Base-by-base conservation (phyloP, 1,139 yeast genomes). In the Scheffersomyces insectosa region DNA sequence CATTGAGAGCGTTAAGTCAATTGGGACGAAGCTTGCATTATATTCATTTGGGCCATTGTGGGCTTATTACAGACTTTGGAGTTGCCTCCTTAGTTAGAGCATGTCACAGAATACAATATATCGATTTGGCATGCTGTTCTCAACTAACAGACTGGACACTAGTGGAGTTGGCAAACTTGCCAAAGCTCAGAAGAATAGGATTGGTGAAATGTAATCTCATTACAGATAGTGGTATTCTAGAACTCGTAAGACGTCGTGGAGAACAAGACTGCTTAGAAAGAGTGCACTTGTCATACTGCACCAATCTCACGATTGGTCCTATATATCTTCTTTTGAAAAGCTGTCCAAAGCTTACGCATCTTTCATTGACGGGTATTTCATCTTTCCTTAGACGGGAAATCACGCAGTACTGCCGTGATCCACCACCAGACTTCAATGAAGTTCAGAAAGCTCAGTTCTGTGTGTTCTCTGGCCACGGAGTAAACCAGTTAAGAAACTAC, bases 391-490 rank as follows among this genome's bases (percentile, higher is more conserved):
- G 96, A 49, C 78, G 85, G 14, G 98, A 93, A 56, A 81, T 93
- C 41, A 86, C 95, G 1, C 84, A 81, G 53, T 91, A 82, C 64
- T 91, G 98, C 61, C 84, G 99, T 30, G 88, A 85, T n/a, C 95
- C 98, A 2, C 99, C 99, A 3, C 82, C 88, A 11, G 98, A 91
- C 57, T 91, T 93, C 60, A 90, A 87, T 45, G 90, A 85, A 46
- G 87, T 85, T 55, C 99, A 93, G 64, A 85, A 85, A 53, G 79
- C 85, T 14, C 79, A 88, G 41, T 93, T 93, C 57, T 93, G 99
- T 66, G 99, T 93, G 8, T 93, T 90, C 59, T 85, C 95, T 32
- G 98, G 98, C 1, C 82, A 79, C 50, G 98, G 98, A 4, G 97
- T 93, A 13, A 79, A 72, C 42, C 80, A 79, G 47, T 72, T 89